These are phyloP conservation scores for Verticillium albo-atrum DNA, from an alignment of 2,329 filamentous ascomycete genomes.

Conservation along the genomic window DNA sequence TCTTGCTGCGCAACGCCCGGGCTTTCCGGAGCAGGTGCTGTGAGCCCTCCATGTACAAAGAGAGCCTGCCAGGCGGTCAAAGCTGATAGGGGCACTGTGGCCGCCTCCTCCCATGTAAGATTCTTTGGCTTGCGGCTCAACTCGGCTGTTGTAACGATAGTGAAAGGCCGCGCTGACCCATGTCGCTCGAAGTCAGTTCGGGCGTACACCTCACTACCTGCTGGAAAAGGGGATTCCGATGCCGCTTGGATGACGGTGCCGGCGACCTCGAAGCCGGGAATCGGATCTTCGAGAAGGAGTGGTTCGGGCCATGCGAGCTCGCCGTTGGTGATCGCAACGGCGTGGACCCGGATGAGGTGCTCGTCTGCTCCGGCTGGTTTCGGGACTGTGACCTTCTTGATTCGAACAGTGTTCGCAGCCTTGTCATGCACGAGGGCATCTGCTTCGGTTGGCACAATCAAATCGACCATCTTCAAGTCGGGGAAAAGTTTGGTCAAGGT, in stretches of 20 bases:
- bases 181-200: background rate
- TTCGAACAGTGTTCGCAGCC: background rate
- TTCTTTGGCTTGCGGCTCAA: background rate
- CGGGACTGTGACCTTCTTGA: background rate
- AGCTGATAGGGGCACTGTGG: background rate
- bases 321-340: background rate
- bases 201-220: background rate
- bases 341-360: background rate
- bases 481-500: background rate
- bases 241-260: background rate
- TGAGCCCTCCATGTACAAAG: background rate
- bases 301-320: background rate
- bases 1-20: background rate
- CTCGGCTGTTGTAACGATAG: background rate
- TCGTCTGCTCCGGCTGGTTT: background rate
- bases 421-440: background rate
- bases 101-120: background rate
- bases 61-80: slow-evolving; percentile 1
- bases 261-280: background rate
- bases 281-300: background rate
- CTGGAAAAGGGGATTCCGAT: background rate
- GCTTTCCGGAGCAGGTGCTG: background rate
- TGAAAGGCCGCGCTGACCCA: background rate
- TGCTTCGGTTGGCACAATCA: background rate
- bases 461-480: background rate